Conservation (phyloP, 31 red algal species). For the Odonthalia washingtoniensis region DNA sequence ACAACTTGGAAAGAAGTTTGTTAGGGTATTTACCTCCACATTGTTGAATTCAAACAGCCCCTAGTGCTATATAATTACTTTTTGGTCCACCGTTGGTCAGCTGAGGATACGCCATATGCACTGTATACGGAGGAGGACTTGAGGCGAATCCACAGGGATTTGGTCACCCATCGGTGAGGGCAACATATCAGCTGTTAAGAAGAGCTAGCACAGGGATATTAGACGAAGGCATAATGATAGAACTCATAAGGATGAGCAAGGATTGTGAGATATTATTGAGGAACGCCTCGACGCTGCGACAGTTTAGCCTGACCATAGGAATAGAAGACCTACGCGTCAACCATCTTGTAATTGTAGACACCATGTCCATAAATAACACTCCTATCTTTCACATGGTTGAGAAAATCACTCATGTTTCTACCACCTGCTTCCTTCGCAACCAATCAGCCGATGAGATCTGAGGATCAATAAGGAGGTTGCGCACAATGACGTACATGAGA, state of each 20-base stretch:
- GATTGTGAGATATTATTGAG: slow-evolving; percentile 23
- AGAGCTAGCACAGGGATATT: slow-evolving; percentile 9
- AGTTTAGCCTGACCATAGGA: too few relatives aligned
- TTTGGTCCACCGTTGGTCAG: background rate
- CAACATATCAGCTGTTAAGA: background rate
- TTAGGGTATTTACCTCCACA: background rate
- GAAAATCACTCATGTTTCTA: too few relatives aligned
- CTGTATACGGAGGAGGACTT: background rate
- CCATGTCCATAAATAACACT: too few relatives aligned
- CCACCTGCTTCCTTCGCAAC: too few relatives aligned
- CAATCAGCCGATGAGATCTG: too few relatives aligned
- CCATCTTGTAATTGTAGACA: too few relatives aligned
- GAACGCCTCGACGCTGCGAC: too few relatives aligned
- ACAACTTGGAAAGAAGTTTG: background rate
- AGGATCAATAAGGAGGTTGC: slow-evolving; percentile 11
- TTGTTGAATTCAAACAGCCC: background rate
- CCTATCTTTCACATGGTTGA: too few relatives aligned
- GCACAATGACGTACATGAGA: slow-evolving; percentile 7
- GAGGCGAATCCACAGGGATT: background rate
- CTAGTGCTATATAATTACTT: slow-evolving; percentile 6
- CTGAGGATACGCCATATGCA: background rate
- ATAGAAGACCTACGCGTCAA: too few relatives aligned
- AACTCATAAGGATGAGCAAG: slow-evolving; percentile 25
- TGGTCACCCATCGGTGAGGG: background rate
- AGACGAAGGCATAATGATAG: slow-evolving; percentile 5